Conservation (phyloP, 345 rosid species). For the Hibiscus trionum region DNA sequence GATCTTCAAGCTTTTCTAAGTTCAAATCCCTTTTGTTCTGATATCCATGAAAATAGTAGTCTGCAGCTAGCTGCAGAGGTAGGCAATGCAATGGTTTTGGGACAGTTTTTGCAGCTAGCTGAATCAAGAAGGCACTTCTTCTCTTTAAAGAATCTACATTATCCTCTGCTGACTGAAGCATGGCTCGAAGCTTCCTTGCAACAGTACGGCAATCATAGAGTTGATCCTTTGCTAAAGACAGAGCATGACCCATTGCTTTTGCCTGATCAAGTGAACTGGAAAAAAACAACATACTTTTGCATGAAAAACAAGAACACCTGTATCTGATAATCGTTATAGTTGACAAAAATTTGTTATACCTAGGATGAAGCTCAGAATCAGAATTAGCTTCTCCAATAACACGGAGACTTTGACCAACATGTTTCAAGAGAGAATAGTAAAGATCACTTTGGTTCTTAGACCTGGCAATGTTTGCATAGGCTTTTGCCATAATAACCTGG, state of each 20-base stretch:
- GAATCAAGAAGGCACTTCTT: constrained; percentile 85
- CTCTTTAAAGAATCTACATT: constrained; percentile 55
- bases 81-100: constrained; percentile 90
- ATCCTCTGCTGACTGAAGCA: constrained; percentile 76
- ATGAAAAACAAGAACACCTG: constrained; percentile 13
- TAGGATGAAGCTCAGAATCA: constrained; percentile 73
- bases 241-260: constrained; percentile 81
- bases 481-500: constrained; percentile 94
- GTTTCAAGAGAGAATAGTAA: constrained; percentile 53
- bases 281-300: constrained; percentile 13
- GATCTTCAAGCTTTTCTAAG: constrained; percentile 55
- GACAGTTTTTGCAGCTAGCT: constrained; percentile 92
- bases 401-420: constrained; percentile 47
- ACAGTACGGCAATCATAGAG: constrained; percentile 68
- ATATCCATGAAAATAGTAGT: constrained; percentile 53
- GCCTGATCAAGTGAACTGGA: constrained; percentile 82
- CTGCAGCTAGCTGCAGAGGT: constrained; percentile 76
- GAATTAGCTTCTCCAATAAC: constrained; percentile 71
- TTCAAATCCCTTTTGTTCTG: constrained; percentile 30
- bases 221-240: constrained; percentile 72
- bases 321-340: constrained; percentile 3
- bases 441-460: constrained; percentile 50
- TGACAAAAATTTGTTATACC: constrained; percentile 37
- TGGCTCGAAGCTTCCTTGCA: constrained; percentile 71
- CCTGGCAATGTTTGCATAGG: constrained; percentile 84